Percentiles rank a stretch among this genome's conserved stretches.
These are phyloP conservation scores for Hirsutella thompsonii DNA, from an alignment of 2,329 filamentous ascomycete genomes.

Conservation along the genomic window DNA sequence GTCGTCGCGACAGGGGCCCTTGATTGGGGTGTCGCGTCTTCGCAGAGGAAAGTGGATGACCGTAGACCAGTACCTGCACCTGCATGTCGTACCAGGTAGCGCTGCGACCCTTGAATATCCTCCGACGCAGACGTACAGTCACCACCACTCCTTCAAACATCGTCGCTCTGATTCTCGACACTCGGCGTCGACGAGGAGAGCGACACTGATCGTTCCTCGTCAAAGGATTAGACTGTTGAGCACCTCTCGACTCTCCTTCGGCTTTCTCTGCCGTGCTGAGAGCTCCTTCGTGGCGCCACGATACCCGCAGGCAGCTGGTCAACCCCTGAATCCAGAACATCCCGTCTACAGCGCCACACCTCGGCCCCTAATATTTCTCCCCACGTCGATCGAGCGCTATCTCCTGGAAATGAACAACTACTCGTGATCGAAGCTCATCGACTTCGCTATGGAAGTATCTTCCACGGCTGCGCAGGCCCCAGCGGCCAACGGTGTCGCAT, in stretches of 20 bases:
- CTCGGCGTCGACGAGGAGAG: not conserved
- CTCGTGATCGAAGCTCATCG: not conserved
- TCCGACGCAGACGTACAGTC: not conserved
- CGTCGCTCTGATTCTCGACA: not conserved
- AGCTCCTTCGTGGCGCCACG: not conserved
- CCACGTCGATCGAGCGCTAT: not conserved
- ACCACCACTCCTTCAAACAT: not conserved
- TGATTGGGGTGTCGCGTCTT: not conserved
- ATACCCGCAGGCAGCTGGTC: not conserved
- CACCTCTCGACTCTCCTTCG: not conserved
- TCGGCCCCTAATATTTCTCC: not conserved
- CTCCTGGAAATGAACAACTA: not conserved
- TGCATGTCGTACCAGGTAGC: not conserved
- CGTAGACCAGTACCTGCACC: not conserved
- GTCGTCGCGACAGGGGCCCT: not conserved
- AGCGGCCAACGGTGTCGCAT: slow-evolving; percentile 31
- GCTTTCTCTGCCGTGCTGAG: not conserved
- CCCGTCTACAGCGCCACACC: not conserved
- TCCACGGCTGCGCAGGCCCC: slow-evolving; percentile 29
- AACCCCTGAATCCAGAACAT: not conserved
- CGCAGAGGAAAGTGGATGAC: not conserved
- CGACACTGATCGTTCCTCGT: not conserved
- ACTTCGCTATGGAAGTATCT: slow-evolving; percentile 38
- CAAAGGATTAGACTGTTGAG: no score
- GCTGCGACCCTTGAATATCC: not conserved